These are phyloP conservation scores for Quercus phellos DNA, from an alignment of 331 rosid genomes.

Conservation along the genomic window DNA sequence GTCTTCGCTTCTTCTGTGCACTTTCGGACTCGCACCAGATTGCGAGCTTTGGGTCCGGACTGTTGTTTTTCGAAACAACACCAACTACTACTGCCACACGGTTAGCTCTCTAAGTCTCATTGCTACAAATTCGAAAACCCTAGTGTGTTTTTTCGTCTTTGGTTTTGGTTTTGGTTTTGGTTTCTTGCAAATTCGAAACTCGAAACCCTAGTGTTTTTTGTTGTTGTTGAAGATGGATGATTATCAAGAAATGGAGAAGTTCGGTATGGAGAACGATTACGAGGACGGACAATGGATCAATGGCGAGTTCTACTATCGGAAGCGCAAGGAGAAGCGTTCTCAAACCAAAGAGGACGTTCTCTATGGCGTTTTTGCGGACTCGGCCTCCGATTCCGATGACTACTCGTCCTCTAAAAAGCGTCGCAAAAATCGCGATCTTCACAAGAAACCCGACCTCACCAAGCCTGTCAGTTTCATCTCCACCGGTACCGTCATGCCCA, in stretches of 20 bases:
- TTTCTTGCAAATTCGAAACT: neutral
- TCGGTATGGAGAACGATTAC: conserved; percentile 72
- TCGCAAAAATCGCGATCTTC: conserved; percentile 43
- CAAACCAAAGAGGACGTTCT: conserved; percentile 86
- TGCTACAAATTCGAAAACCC: too few species aligned
- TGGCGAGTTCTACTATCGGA: conserved; percentile 52
- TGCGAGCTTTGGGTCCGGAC: too few species aligned
- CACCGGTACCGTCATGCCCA: conserved; percentile 66
- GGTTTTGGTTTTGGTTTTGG: neutral
- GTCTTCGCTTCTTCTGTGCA: too few species aligned
- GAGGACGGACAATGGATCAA: conserved; percentile 69
- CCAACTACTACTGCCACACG: too few species aligned
- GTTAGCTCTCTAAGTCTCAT: too few species aligned
- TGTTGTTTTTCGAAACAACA: too few species aligned
- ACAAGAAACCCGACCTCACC: conserved; percentile 49
- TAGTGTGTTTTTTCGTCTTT: too few species aligned
- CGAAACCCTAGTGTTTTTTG: neutral
- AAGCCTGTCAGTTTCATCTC: conserved; percentile 85
- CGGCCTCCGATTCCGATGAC: conserved; percentile 49
- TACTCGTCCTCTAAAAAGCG: conserved; percentile 54
- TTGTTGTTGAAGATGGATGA: conserved; percentile 52
- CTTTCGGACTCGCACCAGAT: too few species aligned
- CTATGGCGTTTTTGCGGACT: conserved; percentile 66
- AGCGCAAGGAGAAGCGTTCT: conserved; percentile 58
- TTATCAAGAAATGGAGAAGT: conserved; percentile 75